Base-by-base conservation (phyloP, 2,329 filamentous ascomycete species). In the Xylaria sp. region DNA sequence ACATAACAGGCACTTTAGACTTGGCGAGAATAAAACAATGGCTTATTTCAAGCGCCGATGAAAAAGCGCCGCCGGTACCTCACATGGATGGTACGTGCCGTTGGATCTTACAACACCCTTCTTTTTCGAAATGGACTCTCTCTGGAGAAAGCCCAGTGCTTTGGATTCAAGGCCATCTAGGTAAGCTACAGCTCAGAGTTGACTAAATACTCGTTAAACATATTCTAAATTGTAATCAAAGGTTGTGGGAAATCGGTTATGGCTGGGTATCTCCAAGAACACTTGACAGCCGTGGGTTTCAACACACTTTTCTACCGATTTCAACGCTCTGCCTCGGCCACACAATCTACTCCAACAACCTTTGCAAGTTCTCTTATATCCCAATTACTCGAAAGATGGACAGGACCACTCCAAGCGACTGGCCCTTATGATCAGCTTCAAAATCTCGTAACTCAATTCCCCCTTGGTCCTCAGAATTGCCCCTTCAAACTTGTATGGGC, bases 241-340 rank as follows among this genome's bases (percentile, higher is more conserved):
- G 51, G 51, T 9, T 54, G 51, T 17, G 51, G 51, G 51, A 54
- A 54, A n/a, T 54, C 51, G 14, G 51, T 34, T 6, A 17, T 54
- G 51, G 30, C 51, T 32, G 51, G 51, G 51, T 54, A 54, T 54
- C 51, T 54, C 51, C 51, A 54, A 54, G 51, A 54, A 14, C 51
- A 32, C 24, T 54, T 54, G 27, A 17, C 51, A 17, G 4, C 24
- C 51, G 11, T 27, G 17, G 51, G 17, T 14, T 54, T 12, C 51
- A 54, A 54, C 24, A 54, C 51, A 3, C 51, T 54, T 3, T 54
- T 54, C 17, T 54, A 54, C n/a, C 51, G 27, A 12, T 54, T 54
- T n/a, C 24, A 54, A 9, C 51, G 51, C 51, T 54, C 51, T 54
- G 51, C 51, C 8, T 54, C 51, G 8, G 24, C 51, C 30, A 54